Conservation (phyloP, 2,329 filamentous ascomycete species). For the Coniochaeta prunicola region DNA sequence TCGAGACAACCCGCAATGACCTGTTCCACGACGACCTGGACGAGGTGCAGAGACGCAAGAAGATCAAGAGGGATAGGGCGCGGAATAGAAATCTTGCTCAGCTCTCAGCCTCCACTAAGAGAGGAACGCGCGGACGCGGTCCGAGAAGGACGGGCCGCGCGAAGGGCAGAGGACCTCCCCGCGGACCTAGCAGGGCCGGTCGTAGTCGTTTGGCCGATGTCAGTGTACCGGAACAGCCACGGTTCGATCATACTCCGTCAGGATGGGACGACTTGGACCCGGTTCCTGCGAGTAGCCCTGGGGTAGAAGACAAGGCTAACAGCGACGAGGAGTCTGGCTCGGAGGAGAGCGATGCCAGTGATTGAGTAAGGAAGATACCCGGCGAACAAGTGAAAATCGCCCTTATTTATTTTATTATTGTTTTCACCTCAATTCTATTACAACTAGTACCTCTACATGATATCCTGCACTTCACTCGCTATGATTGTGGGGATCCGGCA, state of each 20-base stretch:
- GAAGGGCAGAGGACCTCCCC: neutral
- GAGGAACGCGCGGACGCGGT: conserved; percentile 8
- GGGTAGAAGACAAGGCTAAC: neutral
- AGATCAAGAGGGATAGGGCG: conserved; percentile 16
- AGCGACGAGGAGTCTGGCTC: neutral
- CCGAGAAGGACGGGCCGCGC: neutral
- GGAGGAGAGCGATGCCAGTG: neutral
- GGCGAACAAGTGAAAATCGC: neutral
- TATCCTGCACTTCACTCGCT: too few relatives aligned
- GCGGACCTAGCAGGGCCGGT: neutral
- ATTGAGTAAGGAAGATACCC: neutral
- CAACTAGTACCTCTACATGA: too few relatives aligned
- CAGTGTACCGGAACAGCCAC: neutral
- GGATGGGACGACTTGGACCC: neutral
- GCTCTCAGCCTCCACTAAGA: conserved; percentile 8
- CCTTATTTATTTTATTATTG: too few relatives aligned
- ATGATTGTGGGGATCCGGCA: too few relatives aligned
- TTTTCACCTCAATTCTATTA: too few relatives aligned
- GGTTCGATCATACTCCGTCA: neutral
- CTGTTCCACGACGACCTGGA: conserved; percentile 34
- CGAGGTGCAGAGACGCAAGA: conserved; percentile 26
- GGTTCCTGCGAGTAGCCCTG: neutral
- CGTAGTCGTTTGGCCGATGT: neutral
- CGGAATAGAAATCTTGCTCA: conserved; percentile 12
- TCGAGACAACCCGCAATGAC: conserved; percentile 21